Evolutionary conservation across 768 basidiomycete species (phyloP), one percentile per base, ranked within the genome.

Genomic region (Lactifluus piperatus): DNA sequence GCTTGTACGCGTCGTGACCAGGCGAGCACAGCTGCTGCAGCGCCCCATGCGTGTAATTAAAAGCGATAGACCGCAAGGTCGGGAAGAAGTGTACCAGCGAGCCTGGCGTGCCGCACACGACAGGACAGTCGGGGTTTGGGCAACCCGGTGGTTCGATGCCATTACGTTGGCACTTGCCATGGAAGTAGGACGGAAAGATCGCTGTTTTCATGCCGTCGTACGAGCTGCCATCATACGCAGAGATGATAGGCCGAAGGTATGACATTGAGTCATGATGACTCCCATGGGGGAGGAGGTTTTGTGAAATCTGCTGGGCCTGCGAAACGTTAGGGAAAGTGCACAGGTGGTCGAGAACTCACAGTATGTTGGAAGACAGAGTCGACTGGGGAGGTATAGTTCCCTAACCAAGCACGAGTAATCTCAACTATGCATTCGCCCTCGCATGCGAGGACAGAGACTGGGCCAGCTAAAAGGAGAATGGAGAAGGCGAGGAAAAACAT

Each of bases 61-160:
- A 83, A 13, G 76, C 81, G 68, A 84, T 79, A 50, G 65, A 70
- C 34, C 71, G 66, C 20, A 89, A 74, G 29, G 64, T 74, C 8
- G 72, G 51, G 70, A 77, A 89, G 72, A 81, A 86, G 71, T 88
- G 86, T 10, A 85, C 79, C 64, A 91, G 71, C 3, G 87, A 89
- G 10, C 88, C 87, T n/a, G 88, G 86, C 5, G 88, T 90, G 66
- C 88, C 87, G 62, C 88, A 90, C 32, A 88, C 80, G 56, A 88
- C 79, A 22, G 85, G 81, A 68, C 88, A 91, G 66, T 89, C 81
- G 36, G 87, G 86, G 64, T 89, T 86, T 9, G 88, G 88, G 64
- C 88, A 90, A 24, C 88, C 88, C 2, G 72, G 53, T 16, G 87
- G 88, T 41, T 85, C 79, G 56, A 76, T 71, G 43, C 81, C 80